phyloP scores from a whole-genome alignment of 352 stramenopile species.

The Phytophthora ramorum region DNA sequence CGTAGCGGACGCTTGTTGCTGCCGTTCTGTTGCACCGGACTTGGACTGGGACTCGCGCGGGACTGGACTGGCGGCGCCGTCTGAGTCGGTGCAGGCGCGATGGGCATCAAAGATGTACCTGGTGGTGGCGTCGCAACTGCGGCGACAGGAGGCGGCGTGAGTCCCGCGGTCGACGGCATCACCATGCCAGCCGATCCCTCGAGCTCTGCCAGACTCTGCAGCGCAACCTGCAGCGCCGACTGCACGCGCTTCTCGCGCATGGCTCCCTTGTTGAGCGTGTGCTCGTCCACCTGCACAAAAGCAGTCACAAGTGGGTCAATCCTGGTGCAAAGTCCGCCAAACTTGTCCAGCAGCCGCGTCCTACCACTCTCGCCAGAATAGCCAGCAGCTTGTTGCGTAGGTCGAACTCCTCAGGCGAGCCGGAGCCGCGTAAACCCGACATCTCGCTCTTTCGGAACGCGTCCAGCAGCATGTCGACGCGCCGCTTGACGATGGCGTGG shows the following conservation, averaged over 20 bases:
- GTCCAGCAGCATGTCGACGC: slow-evolving; percentile 48
- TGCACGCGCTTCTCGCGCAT: slow-evolving; percentile 47
- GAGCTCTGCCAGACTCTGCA: slow-evolving; percentile 27
- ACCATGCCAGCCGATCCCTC: slow-evolving; percentile 20
- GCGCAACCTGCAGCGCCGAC: slow-evolving; percentile 34
- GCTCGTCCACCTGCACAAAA: slow-evolving; percentile 40
- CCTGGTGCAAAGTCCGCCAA: not conserved
- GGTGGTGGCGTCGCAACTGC: slow-evolving; percentile 4
- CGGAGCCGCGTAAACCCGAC: slow-evolving; percentile 39
- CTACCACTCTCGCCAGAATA: slow-evolving; percentile 39
- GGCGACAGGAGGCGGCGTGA: slow-evolving; percentile 13
- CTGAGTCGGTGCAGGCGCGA: slow-evolving; percentile 32
- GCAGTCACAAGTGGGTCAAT: slow-evolving; percentile 16
- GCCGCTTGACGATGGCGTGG: slow-evolving; percentile 48
- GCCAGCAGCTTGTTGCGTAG: slow-evolving; percentile 48
- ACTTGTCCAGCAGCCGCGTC: slow-evolving; percentile 5
- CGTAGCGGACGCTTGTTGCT: slow-evolving; percentile 36
- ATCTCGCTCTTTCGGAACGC: slow-evolving; percentile 49
- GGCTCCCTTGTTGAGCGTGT: slow-evolving; percentile 43
- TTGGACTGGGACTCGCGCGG: not conserved
- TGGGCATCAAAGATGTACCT: slow-evolving; percentile 28
- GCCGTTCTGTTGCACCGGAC: slow-evolving; percentile 31
- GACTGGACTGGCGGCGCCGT: slow-evolving; percentile 10
- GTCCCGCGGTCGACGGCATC: not conserved
- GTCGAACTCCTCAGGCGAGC: slow-evolving; percentile 42